Conservation (phyloP, 108 stramenopile genomes). For the Cyclotella cryptica region DNA sequence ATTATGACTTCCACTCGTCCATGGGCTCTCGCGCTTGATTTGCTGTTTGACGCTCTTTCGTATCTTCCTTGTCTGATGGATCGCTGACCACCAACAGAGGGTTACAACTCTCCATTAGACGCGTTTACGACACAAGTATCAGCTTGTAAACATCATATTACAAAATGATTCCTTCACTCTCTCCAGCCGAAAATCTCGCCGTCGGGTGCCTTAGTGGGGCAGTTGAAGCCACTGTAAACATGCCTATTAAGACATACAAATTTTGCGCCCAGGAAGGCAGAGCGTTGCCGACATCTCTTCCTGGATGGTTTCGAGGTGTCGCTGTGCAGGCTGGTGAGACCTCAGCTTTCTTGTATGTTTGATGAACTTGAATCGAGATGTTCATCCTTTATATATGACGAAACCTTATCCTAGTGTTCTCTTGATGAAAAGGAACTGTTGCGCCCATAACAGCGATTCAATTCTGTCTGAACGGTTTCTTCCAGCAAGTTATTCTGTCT, state of each 20-base stretch:
- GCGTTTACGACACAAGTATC: no score
- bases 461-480: slow-evolving; percentile 35
- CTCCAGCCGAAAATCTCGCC: slow-evolving; percentile 27
- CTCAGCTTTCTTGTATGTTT: not conserved
- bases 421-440: slow-evolving; percentile 18
- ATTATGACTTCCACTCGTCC: no score
- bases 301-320: slow-evolving; percentile 35
- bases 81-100: no score
- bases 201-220: slow-evolving; percentile 29
- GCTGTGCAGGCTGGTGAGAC: slow-evolving; percentile 27
- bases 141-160: no score
- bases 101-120: no score
- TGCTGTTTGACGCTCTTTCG: no score
- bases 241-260: slow-evolving; percentile 41
- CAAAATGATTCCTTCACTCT: not conserved
- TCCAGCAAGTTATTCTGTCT: slow-evolving; percentile 14
- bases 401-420: not conserved
- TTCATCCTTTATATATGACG: not conserved
- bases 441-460: slow-evolving; percentile 41
- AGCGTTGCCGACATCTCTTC: slow-evolving; percentile 8
- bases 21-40: no score
- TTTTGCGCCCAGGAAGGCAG: slow-evolving; percentile 44
- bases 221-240: slow-evolving; percentile 29
- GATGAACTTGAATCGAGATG: not conserved
- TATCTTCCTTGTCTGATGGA: no score